Base-by-base conservation (phyloP, 2,329 filamentous ascomycete genomes). In the Aspergillus pseudoterreus region DNA sequence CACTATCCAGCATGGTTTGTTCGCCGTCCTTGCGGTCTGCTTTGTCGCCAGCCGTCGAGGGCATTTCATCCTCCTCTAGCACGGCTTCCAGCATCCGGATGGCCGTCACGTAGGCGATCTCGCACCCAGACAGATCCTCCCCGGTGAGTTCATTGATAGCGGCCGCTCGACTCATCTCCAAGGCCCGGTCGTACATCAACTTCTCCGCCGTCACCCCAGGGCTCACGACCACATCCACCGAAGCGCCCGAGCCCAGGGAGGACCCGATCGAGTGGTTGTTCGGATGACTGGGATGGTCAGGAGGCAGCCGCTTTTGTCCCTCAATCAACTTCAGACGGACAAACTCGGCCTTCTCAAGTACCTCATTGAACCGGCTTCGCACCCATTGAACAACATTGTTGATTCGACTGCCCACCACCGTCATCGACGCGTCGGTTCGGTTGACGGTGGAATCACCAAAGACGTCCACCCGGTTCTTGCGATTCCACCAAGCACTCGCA, bases 311-410 rank as follows among this genome's bases (percentile, higher is more conserved):
- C 67, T 85, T 87, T 69, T 99, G 94, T 4, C 88, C 90, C 56
- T 95, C 90, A 42, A 90, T 78, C 45, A 99, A 80, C 68, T 92
- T 95, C 43, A 92, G 78, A 43, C 90, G 88, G n/a, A 96, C 91
- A 57, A 96, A 82, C 65, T 97, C 92, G 1, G 92, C 92, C 75
- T 99, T 99, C 72, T 96, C 92, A 54, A 97, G 76, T 36, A 95
- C 94, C 68, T 97, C 94, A 66, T 99, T 99, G 79, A 99, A 99
- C 4, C 92, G 88, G 59, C 81, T 82, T 32, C 94, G 88, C 50
- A 95, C 87, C 94, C 92, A 99, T 69, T 96, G 92, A 0, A 99
- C 94, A 8, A 95, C 90, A 38, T 87, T 88, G 65, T 96, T 96
- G 70, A 99, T 90, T 45, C 91, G 85, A 44, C 83, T 80, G 2